Base-by-base conservation (phyloP, 495 filamentous ascomycete genomes). In the Cercophora sp. region DNA sequence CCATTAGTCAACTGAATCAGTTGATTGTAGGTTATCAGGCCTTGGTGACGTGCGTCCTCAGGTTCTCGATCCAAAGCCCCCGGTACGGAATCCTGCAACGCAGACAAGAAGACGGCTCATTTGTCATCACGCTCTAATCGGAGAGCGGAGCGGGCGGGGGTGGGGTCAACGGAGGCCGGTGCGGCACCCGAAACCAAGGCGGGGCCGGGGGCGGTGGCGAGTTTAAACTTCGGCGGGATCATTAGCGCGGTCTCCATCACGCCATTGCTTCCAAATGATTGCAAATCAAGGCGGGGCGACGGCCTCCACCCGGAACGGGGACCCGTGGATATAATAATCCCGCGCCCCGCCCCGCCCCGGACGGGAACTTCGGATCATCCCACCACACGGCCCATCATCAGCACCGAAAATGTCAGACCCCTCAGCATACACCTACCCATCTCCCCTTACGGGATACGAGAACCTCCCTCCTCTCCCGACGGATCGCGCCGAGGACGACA, bases 361-460 rank as follows among this genome's bases (percentile, higher is more conserved):
- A n/a, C n/a, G n/a, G n/a, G n/a, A n/a, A n/a, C n/a, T n/a, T n/a
- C n/a, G n/a, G n/a, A n/a, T n/a, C n/a, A n/a, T n/a, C n/a, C n/a
- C n/a, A n/a, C n/a, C n/a, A n/a, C n/a, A n/a, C n/a, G n/a, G n/a
- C n/a, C n/a, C n/a, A n/a, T n/a, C n/a, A n/a, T n/a, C n/a, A n/a
- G n/a, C n/a, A 39, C 2, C 15, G 11, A 36, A 44, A 45, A 60
- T 57, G 55, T 23, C 46, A 3, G 47, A 57, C 52, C 48, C 58
- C 11, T 15, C 25, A 0, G 26, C 31, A 18, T 77, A 77, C 59
- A 70, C 53, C 10, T 88, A 84, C 63, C 77, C 85, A 3, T 89
- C 82, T 2, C 87, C 86, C 0, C 65, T 90, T 2, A 74, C 72
- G 49, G 86, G 84, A 5, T 89, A 85, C 55, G 83, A 88, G 51